Evolutionary conservation across 345 rosid species (phyloP), one percentile per base, ranked within the genome.

Genomic region (Hypericum androsaemum): DNA sequence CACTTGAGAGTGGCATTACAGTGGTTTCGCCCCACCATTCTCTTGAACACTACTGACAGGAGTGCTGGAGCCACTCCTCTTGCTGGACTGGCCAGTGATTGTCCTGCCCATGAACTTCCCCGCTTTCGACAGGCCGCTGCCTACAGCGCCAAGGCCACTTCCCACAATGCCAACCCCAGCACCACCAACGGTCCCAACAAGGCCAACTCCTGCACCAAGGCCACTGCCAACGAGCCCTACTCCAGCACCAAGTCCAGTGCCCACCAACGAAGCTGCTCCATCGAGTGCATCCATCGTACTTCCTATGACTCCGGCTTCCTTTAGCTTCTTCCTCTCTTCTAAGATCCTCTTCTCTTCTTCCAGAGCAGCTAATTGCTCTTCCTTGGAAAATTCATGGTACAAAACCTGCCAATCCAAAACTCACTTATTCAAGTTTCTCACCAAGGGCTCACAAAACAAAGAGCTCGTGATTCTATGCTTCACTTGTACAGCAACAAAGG

Each of bases 41-140:
- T 88, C 94, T 59, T 73, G 84, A 51, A 37, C 45, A 39, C 70
- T 72, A 60, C 60, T 79, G 55, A 83, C 86, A 2, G 97, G 97
- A 40, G 99, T 88, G 28, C 89, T 52, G n/a, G 78, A 17, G 41
- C 89, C 94, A 32, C 80, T 82, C 68, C 71, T 83, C 70, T 76
- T 84, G 75, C 86, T 77, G 32, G 88, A 70, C 44, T 84, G 85
- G 32, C 89, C 94, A 0, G 94, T 84, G 17, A 84, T 70, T 22
- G 82, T 88, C 73, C 95, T 71, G 39, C 97, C 92, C 88, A 88
- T 74, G 59, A 85, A 82, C 69, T 73, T 80, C 38, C 95, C 95
- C 5, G 97, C 90, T 70, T 79, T 88, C 81, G 83, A 79, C 58
- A 84, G 64, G 43, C 96, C 89, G 14, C 79, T 82, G 36, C 96